These are phyloP conservation scores for Jamesozyma hellenica DNA, from an alignment of 805 yeast species.

Conservation along the genomic window DNA sequence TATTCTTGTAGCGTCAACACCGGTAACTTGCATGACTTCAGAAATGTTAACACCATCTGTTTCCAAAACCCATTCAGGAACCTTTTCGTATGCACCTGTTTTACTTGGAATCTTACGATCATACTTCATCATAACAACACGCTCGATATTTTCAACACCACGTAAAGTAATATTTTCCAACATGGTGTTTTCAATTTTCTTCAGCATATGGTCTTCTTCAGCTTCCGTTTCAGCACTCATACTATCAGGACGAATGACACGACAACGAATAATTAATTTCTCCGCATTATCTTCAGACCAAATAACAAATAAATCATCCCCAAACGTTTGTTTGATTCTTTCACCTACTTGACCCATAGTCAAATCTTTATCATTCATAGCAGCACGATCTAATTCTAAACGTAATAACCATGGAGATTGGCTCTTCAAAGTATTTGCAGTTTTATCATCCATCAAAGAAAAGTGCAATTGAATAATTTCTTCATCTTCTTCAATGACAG, in stretches of 20 bases:
- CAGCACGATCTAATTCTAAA: constrained; percentile 94
- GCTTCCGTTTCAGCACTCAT: constrained; percentile 89
- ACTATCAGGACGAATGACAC: constrained; percentile 92
- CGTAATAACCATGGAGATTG: constrained; percentile 98
- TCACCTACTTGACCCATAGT: constrained; percentile 98
- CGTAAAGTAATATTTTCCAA: constrained; percentile 86
- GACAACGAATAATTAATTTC: constrained; percentile 91
- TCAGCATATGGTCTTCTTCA: constrained; percentile 93
- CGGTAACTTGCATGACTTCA: constrained; percentile 89
- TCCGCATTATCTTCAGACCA: constrained; percentile 99
- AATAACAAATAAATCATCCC: constrained; percentile 89
- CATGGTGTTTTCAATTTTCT: constrained; percentile 93
- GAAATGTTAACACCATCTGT: constrained; percentile 96
- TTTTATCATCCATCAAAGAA: constrained; percentile 95
- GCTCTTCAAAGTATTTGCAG: constrained; percentile 83
- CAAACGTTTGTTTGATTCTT: constrained; percentile 83
- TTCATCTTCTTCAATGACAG: constrained; percentile 93
- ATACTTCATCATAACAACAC: constrained; percentile 74
- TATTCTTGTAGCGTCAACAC: constrained; percentile 83
- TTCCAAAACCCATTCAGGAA: constrained; percentile 96
- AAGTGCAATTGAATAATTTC: constrained; percentile 97
- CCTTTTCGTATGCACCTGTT: constrained; percentile 78
- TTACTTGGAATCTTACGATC: constrained; percentile 63
- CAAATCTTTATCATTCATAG: constrained; percentile 95
- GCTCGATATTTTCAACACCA: constrained; percentile 89